phyloP scores from a whole-genome alignment of 2,329 filamentous ascomycete species.

The Fusarium circinatum region DNA sequence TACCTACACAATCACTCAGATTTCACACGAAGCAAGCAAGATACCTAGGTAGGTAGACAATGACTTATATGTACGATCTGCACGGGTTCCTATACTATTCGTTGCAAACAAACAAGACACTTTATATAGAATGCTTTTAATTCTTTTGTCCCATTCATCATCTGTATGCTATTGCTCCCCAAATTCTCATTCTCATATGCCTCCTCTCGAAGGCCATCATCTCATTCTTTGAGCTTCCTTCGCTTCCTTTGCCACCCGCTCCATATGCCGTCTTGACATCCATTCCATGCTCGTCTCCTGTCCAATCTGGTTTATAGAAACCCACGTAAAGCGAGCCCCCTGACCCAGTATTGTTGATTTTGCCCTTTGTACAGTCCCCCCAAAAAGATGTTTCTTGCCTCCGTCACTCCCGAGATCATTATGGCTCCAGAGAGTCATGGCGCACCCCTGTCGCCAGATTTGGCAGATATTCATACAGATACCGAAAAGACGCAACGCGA shows the following conservation, averaged over 20 bases:
- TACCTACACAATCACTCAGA: neutral
- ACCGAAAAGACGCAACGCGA: constrained; percentile 31
- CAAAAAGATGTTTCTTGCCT: constrained; percentile 27
- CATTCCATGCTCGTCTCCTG: constrained; percentile 14
- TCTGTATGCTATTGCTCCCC: constrained; percentile 43
- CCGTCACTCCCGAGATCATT: constrained; percentile 23
- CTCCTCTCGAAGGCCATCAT: constrained; percentile 28
- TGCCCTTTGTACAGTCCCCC: constrained; percentile 39
- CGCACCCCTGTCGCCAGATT: constrained; percentile 28
- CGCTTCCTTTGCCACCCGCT: constrained; percentile 7
- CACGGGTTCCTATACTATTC: neutral
- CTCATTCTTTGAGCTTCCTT: constrained; percentile 30
- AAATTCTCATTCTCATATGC: constrained; percentile 34
- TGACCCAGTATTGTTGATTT: constrained; percentile 21
- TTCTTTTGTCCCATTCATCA: constrained; percentile 39
- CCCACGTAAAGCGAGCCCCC: constrained; percentile 4
- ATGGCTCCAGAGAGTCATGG: constrained; percentile 22
- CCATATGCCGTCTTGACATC: constrained; percentile 15
- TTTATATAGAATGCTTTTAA: constrained; percentile 27
- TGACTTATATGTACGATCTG: neutral
- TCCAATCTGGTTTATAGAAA: constrained; percentile 14
- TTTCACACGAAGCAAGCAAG: neutral
- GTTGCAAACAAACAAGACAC: neutral
- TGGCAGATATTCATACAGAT: constrained; percentile 46
- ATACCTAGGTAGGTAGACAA: neutral